Conservation (phyloP, 2,329 filamentous ascomycete species). For the Pyrenochaeta sp. region DNA sequence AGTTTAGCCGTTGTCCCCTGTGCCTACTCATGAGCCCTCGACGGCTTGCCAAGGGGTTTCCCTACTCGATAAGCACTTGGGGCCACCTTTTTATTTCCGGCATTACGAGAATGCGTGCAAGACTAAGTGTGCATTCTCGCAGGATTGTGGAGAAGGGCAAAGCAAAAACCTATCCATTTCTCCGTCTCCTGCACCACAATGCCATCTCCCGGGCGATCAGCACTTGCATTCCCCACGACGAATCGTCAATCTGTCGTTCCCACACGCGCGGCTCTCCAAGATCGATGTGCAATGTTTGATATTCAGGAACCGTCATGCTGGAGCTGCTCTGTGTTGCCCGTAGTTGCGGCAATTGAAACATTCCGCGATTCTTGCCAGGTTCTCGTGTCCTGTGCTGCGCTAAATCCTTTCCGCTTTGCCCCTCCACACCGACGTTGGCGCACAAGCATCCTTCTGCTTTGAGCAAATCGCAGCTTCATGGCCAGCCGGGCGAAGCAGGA, state of each 20-base stretch:
- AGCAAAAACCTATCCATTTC: conserved; percentile 7
- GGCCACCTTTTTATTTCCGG: conserved; percentile 25
- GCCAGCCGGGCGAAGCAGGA: conserved; percentile 5
- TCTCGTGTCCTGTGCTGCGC: conserved; percentile 1
- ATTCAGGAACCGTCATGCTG: conserved; percentile 13
- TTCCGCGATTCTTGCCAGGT: conserved; percentile 12
- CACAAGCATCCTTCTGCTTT: background rate
- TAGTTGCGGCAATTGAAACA: conserved; percentile 3
- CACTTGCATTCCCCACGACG: conserved; percentile 26
- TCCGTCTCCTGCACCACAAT: conserved; percentile 15
- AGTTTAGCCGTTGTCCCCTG: conserved; percentile 26
- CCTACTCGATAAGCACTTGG: conserved; percentile 18
- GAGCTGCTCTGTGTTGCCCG: conserved; percentile 4
- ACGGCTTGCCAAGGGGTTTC: conserved; percentile 18
- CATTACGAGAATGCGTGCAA: conserved; percentile 8
- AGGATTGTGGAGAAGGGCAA: conserved; percentile 17
- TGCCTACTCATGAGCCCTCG: background rate
- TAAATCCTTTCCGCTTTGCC: conserved; percentile 1
- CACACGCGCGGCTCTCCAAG: conserved; percentile 29
- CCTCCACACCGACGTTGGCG: conserved; percentile 4
- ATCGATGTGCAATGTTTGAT: conserved; percentile 11
- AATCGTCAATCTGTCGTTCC: conserved; percentile 23
- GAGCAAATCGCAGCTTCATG: conserved; percentile 1
- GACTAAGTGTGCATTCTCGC: conserved; percentile 3
- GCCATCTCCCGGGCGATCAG: conserved; percentile 28